Base-by-base conservation (phyloP, 176 grass and related monocot species). In the Cenchrus fungigraminus region DNA sequence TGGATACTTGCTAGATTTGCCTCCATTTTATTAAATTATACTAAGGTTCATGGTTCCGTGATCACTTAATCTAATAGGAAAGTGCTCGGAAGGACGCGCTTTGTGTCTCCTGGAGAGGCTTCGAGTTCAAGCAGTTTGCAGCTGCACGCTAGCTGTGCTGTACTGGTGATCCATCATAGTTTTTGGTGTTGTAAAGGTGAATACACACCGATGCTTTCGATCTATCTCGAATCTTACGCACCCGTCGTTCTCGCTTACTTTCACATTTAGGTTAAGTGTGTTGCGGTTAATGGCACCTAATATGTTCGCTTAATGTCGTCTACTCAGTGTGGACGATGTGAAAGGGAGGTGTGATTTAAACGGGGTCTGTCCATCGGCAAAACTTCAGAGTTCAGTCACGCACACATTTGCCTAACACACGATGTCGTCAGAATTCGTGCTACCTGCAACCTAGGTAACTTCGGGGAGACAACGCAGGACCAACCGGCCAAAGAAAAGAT, bases 121-220 rank as follows among this genome's bases (percentile, higher is more conserved):
- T 86, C 28, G 50, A 17, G 79, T 59, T 5, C n/a, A 87, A 87
- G 84, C 80, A 79, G 68, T 62, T 44, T 49, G 43, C 76, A 73
- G 59, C 31, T 57, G 43, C 82, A 83, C 57, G 79, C 62, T 69
- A 77, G 86, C 79, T 71, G 80, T 70, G 79, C 71, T 77, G 79
- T 77, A 79, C 68, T 68, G 54, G 47, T 64, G 59, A 61, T 52
- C 59, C 62, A 73, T 68, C 51, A 44, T 82, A 78, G 67, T n/a
- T 79, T 87, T 83, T 19, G 49, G 84, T 68, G 80, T 53, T 90
- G 88, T 87, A 83, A 87, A 87, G 88, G 58, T 83, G 84, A 70
- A 34, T 71, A 17, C 75, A 50, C 15, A 40, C 42, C 34, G 34
- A 61, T 79, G 57, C 66, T 78, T 52, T 74, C 67, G 34, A 34